phyloP scores from a whole-genome alignment of 306 rosid genomes.

The Rosa multiflora region DNA sequence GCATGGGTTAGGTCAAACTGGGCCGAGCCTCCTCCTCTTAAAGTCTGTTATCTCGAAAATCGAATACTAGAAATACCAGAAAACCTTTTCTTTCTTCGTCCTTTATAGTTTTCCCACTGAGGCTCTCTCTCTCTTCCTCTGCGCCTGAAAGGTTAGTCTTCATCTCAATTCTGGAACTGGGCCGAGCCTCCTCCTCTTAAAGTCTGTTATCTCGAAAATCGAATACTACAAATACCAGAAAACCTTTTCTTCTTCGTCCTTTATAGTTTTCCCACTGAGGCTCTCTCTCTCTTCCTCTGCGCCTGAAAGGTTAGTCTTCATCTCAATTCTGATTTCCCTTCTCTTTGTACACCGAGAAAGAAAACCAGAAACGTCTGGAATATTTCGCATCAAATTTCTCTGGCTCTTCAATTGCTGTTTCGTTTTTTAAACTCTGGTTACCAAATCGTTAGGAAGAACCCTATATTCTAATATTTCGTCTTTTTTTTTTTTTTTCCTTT shows the following conservation, averaged over 20 bases:
- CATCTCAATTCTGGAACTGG: not conserved
- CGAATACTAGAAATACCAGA: constrained; percentile 24
- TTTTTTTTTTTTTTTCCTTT: too few relatives aligned
- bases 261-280: not conserved
- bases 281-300: constrained; percentile 18
- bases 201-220: constrained; percentile 4
- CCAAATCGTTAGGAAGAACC: not conserved
- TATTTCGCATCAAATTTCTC: not conserved
- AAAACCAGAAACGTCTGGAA: not conserved
- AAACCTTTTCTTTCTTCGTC: not conserved
- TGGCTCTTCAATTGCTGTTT: too few relatives aligned
- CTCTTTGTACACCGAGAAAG: constrained; percentile 11
- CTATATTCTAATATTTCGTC: too few relatives aligned
- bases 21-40: too few relatives aligned
- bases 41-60: not conserved
- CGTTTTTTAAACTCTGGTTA: not conserved
- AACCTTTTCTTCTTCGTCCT: not conserved
- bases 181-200: too few relatives aligned
- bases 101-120: not conserved
- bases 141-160: constrained; percentile 28
- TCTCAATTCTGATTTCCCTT: not conserved
- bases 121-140: constrained; percentile 10
- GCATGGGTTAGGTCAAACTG: not conserved
- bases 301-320: constrained; percentile 27
- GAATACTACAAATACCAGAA: constrained; percentile 22